Evolutionary conservation across 495 filamentous ascomycete species (phyloP).

Genomic region (Darksidea phi): DNA sequence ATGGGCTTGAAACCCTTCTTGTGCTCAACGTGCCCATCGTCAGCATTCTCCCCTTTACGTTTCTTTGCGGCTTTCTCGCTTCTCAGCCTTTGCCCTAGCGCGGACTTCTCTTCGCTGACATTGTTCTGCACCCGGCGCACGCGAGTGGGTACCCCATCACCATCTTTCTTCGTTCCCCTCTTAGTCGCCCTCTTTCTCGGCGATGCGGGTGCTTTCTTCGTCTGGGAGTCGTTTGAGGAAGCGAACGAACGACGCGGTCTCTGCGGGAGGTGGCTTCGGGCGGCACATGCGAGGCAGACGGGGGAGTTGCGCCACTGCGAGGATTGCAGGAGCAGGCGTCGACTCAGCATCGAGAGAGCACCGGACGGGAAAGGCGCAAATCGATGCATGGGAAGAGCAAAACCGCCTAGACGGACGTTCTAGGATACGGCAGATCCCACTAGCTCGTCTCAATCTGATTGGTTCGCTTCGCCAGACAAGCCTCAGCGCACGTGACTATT

Average conservation of each 20-base stretch:
- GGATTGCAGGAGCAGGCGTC: conserved; percentile 4
- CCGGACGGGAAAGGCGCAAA: not conserved
- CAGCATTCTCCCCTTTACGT: not conserved
- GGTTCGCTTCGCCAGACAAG: too few relatives aligned
- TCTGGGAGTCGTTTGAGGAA: not conserved
- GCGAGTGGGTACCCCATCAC: too few relatives aligned
- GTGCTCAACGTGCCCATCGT: too few relatives aligned
- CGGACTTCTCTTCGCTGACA: too few relatives aligned
- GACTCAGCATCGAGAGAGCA: conserved; percentile 4
- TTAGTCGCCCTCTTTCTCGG: not conserved
- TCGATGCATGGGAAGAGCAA: not conserved
- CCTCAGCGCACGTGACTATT: too few relatives aligned
- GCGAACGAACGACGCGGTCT: not conserved
- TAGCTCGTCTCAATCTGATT: too few relatives aligned
- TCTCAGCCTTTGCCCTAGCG: too few relatives aligned
- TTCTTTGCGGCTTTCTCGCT: not conserved
- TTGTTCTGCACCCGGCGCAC: conserved; percentile 6
- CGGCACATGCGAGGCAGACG: conserved; percentile 11
- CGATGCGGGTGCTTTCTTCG: not conserved
- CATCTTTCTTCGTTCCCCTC: not conserved
- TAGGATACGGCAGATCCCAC: too few relatives aligned
- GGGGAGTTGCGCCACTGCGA: not conserved
- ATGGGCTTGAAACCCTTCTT: not conserved
- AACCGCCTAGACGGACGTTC: too few relatives aligned
- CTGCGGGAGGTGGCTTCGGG: not conserved